Conservation (phyloP, 352 stramenopile genomes). For the Globisporangium spiculum region DNA sequence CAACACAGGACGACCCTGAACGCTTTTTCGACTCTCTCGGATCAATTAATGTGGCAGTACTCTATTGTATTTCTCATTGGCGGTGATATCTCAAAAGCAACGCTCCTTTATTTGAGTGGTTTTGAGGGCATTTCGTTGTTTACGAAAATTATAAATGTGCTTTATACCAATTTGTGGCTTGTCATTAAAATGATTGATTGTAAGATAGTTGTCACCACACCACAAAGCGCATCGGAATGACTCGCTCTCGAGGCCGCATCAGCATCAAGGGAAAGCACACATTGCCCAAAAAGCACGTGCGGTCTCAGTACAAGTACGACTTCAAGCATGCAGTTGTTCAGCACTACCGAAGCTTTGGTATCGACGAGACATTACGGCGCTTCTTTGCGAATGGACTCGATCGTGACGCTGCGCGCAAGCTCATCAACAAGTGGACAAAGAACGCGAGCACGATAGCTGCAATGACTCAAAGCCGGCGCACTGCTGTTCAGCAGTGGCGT, state of each 20-base stretch:
- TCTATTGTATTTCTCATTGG: no score
- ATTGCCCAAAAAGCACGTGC: slow-evolving; percentile 7
- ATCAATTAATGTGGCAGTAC: no score
- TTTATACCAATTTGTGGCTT: no score
- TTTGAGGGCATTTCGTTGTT: no score
- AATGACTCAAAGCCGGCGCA: no score
- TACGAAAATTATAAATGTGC: no score
- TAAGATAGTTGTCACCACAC: neutral
- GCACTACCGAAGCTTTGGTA: slow-evolving; percentile 10
- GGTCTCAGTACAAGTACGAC: slow-evolving; percentile 16
- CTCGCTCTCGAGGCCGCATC: slow-evolving; percentile 9
- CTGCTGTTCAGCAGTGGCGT: no score
- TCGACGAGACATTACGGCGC: slow-evolving; percentile 1
- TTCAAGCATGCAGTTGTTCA: slow-evolving; percentile 22
- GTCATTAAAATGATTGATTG: neutral
- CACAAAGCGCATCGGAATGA: neutral
- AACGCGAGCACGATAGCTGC: no score
- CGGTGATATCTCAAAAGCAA: no score
- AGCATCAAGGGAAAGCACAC: slow-evolving; percentile 18
- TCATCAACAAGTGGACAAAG: slow-evolving; percentile 12
- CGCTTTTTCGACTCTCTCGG: no score
- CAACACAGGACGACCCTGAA: no score
- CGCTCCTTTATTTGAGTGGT: no score
- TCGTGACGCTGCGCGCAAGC: slow-evolving; percentile 3
- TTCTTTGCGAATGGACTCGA: slow-evolving; percentile 7